Evolutionary conservation across 192 early-diverging fungal species (phyloP).

Genomic region (Backusella morwellensis): DNA sequence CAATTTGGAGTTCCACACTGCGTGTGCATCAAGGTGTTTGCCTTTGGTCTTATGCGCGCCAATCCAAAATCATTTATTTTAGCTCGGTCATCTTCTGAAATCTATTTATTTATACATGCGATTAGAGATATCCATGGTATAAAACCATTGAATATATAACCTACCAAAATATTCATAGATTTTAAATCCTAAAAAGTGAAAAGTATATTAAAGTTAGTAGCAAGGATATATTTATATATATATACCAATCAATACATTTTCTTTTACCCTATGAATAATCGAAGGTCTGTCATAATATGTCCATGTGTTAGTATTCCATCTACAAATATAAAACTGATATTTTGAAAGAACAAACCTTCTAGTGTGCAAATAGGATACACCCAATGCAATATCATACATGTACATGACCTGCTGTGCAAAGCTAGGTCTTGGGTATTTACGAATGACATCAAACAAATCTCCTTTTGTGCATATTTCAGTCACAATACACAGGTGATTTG

Average conservation of each 20-base stretch:
- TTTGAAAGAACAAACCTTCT: slow-evolving; percentile 31
- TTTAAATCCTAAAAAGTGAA: slow-evolving; percentile 55
- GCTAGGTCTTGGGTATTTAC: slow-evolving; percentile 55
- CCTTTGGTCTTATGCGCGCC: slow-evolving; percentile 68
- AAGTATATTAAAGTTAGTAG: not conserved
- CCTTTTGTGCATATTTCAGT: slow-evolving; percentile 76
- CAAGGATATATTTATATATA: too few relatives aligned
- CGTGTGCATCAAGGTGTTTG: slow-evolving; percentile 69
- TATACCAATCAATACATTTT: not conserved
- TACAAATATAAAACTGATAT: not conserved
- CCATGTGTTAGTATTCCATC: not conserved
- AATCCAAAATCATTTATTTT: slow-evolving; percentile 85
- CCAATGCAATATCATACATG: slow-evolving; percentile 78
- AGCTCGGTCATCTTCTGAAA: slow-evolving; percentile 58
- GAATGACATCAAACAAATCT: slow-evolving; percentile 74
- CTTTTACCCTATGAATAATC: slow-evolving; percentile 64
- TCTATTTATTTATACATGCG: slow-evolving; percentile 21
- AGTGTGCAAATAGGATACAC: slow-evolving; percentile 69
- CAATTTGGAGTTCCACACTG: slow-evolving; percentile 80
- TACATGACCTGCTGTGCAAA: slow-evolving; percentile 69
- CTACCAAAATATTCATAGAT: slow-evolving; percentile 73
- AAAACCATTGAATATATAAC: not conserved
- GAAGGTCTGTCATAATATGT: slow-evolving; percentile 45
- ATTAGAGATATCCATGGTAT: not conserved
- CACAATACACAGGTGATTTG: slow-evolving; percentile 64